Evolutionary conservation across 2,329 filamentous ascomycete genomes (phyloP).

Genomic region (Lachnellula occidentalis): DNA sequence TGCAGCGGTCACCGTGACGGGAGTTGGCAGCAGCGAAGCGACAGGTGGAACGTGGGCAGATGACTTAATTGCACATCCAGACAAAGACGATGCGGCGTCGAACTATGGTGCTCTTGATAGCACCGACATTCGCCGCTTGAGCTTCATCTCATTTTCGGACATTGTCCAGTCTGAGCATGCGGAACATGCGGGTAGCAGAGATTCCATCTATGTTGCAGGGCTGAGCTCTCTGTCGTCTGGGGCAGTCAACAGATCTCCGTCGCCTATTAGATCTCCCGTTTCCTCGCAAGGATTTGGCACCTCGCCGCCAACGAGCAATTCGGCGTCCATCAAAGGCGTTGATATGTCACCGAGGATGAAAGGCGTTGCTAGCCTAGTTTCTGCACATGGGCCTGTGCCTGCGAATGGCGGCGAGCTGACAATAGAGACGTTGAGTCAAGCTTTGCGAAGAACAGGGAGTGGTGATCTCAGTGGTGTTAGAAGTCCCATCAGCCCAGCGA

Average conservation of each 20-base stretch:
- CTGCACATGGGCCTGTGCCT: slow-evolving; percentile 49
- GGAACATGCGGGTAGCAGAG: slow-evolving; percentile 55
- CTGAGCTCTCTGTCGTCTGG: slow-evolving; percentile 53
- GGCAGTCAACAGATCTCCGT: slow-evolving; percentile 63
- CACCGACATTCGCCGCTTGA: slow-evolving; percentile 74
- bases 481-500: slow-evolving; percentile 55
- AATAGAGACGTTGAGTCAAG: slow-evolving; percentile 92
- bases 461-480: slow-evolving; percentile 61
- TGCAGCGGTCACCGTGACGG: slow-evolving; percentile 62
- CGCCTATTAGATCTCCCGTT: slow-evolving; percentile 72
- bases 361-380: slow-evolving; percentile 58
- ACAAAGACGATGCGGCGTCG: slow-evolving; percentile 58
- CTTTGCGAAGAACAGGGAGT: slow-evolving; percentile 77
- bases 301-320: slow-evolving; percentile 72
- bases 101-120: slow-evolving; percentile 75
- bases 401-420: slow-evolving; percentile 64
- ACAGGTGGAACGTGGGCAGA: slow-evolving; percentile 32
- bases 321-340: slow-evolving; percentile 66
- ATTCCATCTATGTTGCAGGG: slow-evolving; percentile 65
- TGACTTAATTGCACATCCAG: slow-evolving; percentile 45
- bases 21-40: slow-evolving; percentile 36
- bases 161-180: slow-evolving; percentile 83
- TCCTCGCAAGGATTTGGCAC: slow-evolving; percentile 64
- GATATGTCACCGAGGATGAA: slow-evolving; percentile 59
- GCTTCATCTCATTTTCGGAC: slow-evolving; percentile 95